These are phyloP conservation scores for Stemphylium lycopersici DNA, from an alignment of 2,329 filamentous ascomycete species.

Conservation along the genomic window DNA sequence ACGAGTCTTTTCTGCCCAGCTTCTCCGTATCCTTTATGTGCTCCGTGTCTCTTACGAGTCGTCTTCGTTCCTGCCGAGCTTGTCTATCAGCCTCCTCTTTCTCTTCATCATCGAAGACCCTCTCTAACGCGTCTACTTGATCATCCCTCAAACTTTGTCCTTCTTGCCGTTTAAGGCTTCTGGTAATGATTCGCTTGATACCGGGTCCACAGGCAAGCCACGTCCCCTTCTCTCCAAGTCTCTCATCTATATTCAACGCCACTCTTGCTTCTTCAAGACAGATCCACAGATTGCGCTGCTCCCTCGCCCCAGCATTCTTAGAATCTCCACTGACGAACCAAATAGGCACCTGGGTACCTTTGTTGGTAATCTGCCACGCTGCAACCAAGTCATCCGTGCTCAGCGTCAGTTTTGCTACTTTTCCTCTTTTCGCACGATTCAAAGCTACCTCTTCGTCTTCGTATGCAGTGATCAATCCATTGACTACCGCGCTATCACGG, in stretches of 20 bases:
- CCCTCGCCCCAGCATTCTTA: no score
- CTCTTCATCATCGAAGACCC: neutral
- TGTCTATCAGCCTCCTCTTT: neutral
- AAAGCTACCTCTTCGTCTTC: neutral
- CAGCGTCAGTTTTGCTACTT: neutral
- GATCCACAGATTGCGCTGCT: conserved; percentile 6
- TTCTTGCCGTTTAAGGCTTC: neutral
- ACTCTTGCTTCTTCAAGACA: conserved; percentile 12
- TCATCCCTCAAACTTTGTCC: neutral
- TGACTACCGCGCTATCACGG: no score
- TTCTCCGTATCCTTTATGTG: neutral
- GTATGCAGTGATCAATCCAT: neutral
- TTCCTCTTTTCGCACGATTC: neutral
- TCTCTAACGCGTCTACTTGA: neutral
- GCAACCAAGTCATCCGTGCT: neutral
- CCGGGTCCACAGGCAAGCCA: conserved; percentile 16
- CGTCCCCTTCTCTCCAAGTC: conserved; percentile 6
- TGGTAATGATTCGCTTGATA: neutral
- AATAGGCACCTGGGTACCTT: neutral
- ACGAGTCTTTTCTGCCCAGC: neutral
- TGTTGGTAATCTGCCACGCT: neutral
- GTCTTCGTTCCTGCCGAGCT: neutral
- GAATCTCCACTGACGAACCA: neutral
- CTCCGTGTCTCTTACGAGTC: neutral
- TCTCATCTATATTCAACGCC: conserved; percentile 1